phyloP scores from a whole-genome alignment of 352 stramenopile genomes.

The Globisporangium perplexum region DNA sequence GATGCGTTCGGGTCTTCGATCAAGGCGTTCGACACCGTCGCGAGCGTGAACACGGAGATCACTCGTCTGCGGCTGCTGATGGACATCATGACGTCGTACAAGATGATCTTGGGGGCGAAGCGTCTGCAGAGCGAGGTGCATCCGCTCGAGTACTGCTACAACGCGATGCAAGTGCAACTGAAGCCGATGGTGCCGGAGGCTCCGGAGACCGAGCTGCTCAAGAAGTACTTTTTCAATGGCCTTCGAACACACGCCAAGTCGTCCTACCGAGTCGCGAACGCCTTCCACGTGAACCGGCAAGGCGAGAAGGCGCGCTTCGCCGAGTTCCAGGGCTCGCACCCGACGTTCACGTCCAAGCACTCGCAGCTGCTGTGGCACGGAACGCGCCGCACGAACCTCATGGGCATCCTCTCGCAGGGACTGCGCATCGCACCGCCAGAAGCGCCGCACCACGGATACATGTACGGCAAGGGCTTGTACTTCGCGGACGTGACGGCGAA shows the following conservation, averaged over 20 bases:
- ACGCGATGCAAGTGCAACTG: constrained; percentile 62
- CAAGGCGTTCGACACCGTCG: constrained; percentile 47
- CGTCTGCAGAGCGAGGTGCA: constrained; percentile 25
- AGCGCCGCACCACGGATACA: constrained; percentile 72
- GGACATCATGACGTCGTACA: constrained; percentile 74
- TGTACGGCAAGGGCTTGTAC: constrained; percentile 85
- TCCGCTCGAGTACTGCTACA: constrained; percentile 77
- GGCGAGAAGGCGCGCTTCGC: constrained; percentile 49
- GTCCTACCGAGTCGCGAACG: constrained; percentile 52
- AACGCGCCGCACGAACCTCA: constrained; percentile 75
- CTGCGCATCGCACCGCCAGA: constrained; percentile 84
- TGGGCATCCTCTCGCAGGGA: constrained; percentile 81
- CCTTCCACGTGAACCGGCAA: constrained; percentile 57
- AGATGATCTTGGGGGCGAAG: constrained; percentile 69
- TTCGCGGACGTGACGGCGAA: constrained; percentile 79
- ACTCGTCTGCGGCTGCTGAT: constrained; percentile 50
- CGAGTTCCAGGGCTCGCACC: constrained; percentile 30
- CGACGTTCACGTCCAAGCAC: constrained; percentile 30
- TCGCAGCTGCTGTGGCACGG: constrained; percentile 81
- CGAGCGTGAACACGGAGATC: constrained; percentile 63
- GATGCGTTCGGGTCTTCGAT: constrained; percentile 51
- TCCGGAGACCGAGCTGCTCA: constrained; percentile 39
- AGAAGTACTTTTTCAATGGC: constrained; percentile 60
- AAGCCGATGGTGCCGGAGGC: constrained; percentile 20
- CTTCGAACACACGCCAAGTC: constrained; percentile 19